Conservation (phyloP, 1,284 basidiomycete genomes). For the Paramarasmius palmivorus region DNA sequence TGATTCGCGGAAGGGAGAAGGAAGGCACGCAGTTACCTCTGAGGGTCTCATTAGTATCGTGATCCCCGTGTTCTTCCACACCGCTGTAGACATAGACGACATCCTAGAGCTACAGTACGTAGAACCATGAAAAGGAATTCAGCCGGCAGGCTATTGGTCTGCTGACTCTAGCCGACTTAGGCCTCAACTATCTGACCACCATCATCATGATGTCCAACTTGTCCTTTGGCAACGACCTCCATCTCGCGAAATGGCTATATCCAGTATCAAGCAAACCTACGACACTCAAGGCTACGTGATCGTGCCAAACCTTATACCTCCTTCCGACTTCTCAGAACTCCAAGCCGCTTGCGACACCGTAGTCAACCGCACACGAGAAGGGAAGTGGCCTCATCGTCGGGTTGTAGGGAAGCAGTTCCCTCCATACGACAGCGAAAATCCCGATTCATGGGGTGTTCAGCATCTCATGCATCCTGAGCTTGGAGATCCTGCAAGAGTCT, state of each 20-base stretch:
- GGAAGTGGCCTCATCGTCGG: slow-evolving; percentile 68
- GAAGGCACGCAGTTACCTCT: slow-evolving; percentile 24
- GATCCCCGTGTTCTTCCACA: too few relatives aligned
- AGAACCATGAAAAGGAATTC: too few relatives aligned
- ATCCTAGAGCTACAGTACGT: too few relatives aligned
- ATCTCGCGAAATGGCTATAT: too few relatives aligned
- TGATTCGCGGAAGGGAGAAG: slow-evolving; percentile 18
- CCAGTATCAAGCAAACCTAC: slow-evolving; percentile 41
- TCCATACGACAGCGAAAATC: slow-evolving; percentile 60
- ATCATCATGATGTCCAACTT: too few relatives aligned
- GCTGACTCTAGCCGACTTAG: too few relatives aligned
- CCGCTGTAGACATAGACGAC: too few relatives aligned
- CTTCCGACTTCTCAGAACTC: slow-evolving; percentile 42
- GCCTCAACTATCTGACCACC: too few relatives aligned
- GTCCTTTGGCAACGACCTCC: too few relatives aligned
- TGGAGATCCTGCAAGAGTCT: slow-evolving; percentile 44
- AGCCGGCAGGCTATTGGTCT: too few relatives aligned
- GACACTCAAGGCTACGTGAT: slow-evolving; percentile 73
- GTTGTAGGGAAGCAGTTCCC: slow-evolving; percentile 85
- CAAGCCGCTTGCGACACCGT: slow-evolving; percentile 53
- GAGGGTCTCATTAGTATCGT: slow-evolving; percentile 3
- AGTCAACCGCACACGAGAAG: slow-evolving; percentile 57
- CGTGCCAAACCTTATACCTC: slow-evolving; percentile 59
- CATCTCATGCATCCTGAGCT: slow-evolving; percentile 80
- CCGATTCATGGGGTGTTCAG: slow-evolving; percentile 81